Percentiles rank a stretch among this genome's conserved stretches.
Evolutionary conservation across 192 early-diverging fungal species (phyloP).

Genomic region (Obelidium mucronatum): DNA sequence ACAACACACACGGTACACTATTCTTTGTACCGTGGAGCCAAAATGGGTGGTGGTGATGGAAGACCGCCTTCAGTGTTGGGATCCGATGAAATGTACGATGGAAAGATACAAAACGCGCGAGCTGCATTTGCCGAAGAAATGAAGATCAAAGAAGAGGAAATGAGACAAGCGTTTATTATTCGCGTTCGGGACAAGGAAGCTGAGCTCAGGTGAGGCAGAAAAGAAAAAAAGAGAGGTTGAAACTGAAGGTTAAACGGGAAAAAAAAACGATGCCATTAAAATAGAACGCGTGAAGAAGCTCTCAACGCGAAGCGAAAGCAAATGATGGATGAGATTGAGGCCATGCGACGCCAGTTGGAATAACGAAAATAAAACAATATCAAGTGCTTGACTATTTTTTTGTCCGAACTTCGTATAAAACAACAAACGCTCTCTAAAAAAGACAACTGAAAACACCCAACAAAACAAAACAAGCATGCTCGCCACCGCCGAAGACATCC

Average conservation of each 20-base stretch:
- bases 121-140: constrained; percentile 68
- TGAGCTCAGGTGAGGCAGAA: constrained; percentile 59
- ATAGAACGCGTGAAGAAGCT: constrained; percentile 56
- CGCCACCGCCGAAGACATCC: constrained; percentile 4
- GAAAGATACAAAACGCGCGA: constrained; percentile 71
- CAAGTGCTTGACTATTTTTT: neutral
- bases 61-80: constrained; percentile 80
- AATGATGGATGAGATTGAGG: constrained; percentile 68
- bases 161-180: constrained; percentile 65
- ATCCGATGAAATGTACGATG: constrained; percentile 78
- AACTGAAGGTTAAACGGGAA: neutral
- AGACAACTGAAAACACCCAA: neutral
- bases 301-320: constrained; percentile 55
- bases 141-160: constrained; percentile 75
- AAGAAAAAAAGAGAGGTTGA: neutral
- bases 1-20: constrained; percentile 96
- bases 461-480: neutral
- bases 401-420: neutral
- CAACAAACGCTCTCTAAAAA: neutral
- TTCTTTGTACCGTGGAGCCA: constrained; percentile 92
- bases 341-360: constrained; percentile 48
- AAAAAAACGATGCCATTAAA: too few species aligned
- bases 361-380: neutral
- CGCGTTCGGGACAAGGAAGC: constrained; percentile 73
- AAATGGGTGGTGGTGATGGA: constrained; percentile 72